Evolutionary conservation across 495 filamentous ascomycete species (phyloP).

Genomic region (Wilcoxina mikolae): DNA sequence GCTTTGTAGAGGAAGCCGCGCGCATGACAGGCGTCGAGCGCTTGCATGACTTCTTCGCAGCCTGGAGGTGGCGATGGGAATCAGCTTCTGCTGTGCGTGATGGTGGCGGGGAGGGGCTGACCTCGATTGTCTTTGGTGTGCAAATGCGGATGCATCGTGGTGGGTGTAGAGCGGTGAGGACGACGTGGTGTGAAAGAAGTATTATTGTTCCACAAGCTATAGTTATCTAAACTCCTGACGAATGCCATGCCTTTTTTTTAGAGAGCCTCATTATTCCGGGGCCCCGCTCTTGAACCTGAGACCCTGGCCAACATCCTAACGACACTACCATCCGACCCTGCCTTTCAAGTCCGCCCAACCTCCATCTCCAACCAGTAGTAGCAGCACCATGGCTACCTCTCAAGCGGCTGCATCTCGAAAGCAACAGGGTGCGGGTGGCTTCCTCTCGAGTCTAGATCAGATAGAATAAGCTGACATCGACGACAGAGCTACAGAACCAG

Average conservation of each 20-base stretch:
- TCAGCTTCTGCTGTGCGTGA: slow-evolving; percentile 3
- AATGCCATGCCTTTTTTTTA: too few relatives aligned
- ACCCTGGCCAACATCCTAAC: too few relatives aligned
- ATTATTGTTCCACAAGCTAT: too few relatives aligned
- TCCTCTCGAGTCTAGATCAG: background rate
- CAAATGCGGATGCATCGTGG: slow-evolving; percentile 87
- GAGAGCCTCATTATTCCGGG: too few relatives aligned
- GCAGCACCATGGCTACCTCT: slow-evolving; percentile 7
- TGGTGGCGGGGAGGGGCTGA: slow-evolving; percentile 32
- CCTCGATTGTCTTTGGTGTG: slow-evolving; percentile 81
- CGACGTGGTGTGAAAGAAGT: background rate
- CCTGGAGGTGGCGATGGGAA: slow-evolving; percentile 42
- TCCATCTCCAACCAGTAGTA: slow-evolving; percentile 13
- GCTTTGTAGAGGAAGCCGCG: slow-evolving; percentile 79
- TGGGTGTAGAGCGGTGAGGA: background rate
- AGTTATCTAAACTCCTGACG: too few relatives aligned
- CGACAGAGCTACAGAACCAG: slow-evolving; percentile 74
- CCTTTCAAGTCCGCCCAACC: too few relatives aligned
- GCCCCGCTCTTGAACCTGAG: too few relatives aligned
- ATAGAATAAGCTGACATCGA: background rate
- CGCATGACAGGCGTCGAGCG: slow-evolving; percentile 91
- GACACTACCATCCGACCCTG: too few relatives aligned
- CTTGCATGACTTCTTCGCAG: slow-evolving; percentile 83
- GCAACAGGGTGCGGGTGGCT: slow-evolving; percentile 58
- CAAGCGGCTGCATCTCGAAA: slow-evolving; percentile 40